Conservation (phyloP, 352 stramenopile genomes). For the Aphanomyces euteiches region DNA sequence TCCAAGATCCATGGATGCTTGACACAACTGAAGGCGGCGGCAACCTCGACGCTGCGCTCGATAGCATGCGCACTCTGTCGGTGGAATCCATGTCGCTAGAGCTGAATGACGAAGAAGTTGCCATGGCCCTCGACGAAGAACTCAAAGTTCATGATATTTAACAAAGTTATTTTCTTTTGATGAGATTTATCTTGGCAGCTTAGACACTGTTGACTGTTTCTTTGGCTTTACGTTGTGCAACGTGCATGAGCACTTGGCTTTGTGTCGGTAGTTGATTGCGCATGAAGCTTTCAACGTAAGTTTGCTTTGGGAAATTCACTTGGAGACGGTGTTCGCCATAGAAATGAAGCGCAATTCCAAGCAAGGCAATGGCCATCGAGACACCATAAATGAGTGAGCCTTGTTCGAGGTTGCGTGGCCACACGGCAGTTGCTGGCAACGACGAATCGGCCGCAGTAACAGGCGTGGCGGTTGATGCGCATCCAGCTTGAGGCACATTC, state of each 20-base stretch:
- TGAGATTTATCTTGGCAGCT: neutral
- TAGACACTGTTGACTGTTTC: neutral
- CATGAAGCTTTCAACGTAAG: conserved; percentile 30
- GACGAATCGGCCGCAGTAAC: neutral
- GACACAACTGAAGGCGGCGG: too few relatives aligned
- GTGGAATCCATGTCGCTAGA: too few relatives aligned
- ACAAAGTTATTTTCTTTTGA: too few relatives aligned
- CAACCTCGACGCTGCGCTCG: too few relatives aligned
- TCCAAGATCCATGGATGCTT: conserved; percentile 35
- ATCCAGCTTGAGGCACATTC: neutral
- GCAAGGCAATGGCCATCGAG: conserved; percentile 2
- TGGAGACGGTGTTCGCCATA: conserved; percentile 13
- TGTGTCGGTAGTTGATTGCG: conserved; percentile 25
- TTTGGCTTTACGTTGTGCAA: conserved; percentile 25
- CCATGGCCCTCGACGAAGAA: too few relatives aligned
- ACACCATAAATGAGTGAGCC: conserved; percentile 25
- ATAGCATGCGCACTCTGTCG: too few relatives aligned
- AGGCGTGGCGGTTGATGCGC: neutral
- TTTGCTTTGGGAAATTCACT: conserved; percentile 19
- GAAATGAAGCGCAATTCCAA: conserved; percentile 6
- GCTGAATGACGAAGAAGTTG: too few relatives aligned
- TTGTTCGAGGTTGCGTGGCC: conserved; percentile 17
- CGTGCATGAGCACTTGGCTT: conserved; percentile 24
- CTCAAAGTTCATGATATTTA: too few relatives aligned
- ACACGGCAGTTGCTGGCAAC: neutral